Evolutionary conservation across 2,329 filamentous ascomycete genomes (phyloP), one percentile per base, ranked within the genome.

Genomic region (Macrophomina tecta): DNA sequence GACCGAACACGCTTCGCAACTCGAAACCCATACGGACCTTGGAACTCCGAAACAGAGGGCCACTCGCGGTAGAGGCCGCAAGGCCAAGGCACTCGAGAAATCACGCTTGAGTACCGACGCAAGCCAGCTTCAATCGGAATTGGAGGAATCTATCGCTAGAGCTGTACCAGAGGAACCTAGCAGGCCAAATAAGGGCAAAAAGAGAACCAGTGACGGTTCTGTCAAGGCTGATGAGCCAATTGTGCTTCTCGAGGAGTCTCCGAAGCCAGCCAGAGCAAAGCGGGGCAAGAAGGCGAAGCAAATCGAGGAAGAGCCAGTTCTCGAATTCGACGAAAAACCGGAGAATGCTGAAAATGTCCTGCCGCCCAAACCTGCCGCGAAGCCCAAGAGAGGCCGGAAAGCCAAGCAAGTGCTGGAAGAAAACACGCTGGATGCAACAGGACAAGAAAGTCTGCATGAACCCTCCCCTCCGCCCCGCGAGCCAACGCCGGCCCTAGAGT

Each of bases 131-230:
- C 73, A 73, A 16, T 69, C 69, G 4, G 72, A 75, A 61, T 40
- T 73, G 18, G 56, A 69, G 38, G 69, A 69, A 16, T 68, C 68
- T n/a, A 51, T 68, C 11, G 38, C n/a, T n/a, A 55, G 40, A n/a
- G 62, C 48, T 9, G 67, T 53, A 6, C 30, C 52, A 38, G 30
- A 46, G 18, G 62, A 73, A 69, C 16, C 63, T 69, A 9, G 53
- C 12, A 70, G 69, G 53, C 65, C 73, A 7, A 73, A 74, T 45
- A 75, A 73, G 40, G 71, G 71, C n/a, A 71, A 66, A 4, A 82
- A 81, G 70, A 73, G 80, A 12, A 77, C 72, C 4, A 80, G 78
- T 56, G 76, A 80, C 60, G 78, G 79, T 4, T 51, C 71, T 40
- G 62, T 68, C 11, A 78, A 79, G 74, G 65, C 63, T 63, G 46